phyloP scores from a whole-genome alignment of 805 yeast genomes.

The Nakazawaea pomicola region DNA sequence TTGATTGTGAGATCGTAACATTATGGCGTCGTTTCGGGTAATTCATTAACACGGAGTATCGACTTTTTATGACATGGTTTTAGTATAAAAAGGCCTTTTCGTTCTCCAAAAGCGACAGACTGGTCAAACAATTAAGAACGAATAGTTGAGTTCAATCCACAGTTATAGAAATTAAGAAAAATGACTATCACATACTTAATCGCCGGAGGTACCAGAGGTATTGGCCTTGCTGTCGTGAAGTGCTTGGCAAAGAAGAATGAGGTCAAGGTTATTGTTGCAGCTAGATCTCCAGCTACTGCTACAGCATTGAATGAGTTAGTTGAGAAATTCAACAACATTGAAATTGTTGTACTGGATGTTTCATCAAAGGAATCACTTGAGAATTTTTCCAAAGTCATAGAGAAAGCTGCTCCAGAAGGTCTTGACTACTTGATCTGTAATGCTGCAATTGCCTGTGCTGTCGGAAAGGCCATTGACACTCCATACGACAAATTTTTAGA shows the following conservation, averaged over 20 bases:
- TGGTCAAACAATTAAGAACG: too few species aligned
- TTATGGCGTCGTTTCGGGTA: too few species aligned
- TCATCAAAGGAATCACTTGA: conserved; percentile 9
- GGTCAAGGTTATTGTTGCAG: conserved; percentile 20
- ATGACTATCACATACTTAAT: conserved; percentile 22
- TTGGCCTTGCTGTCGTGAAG: conserved; percentile 30
- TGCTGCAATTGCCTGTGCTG: conserved; percentile 5
- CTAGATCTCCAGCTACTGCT: conserved; percentile 3
- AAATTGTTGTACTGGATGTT: conserved; percentile 12
- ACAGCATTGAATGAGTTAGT: neutral
- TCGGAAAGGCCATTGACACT: conserved; percentile 1
- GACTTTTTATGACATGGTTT: too few species aligned
- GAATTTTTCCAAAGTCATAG: conserved; percentile 1
- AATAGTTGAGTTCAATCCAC: too few species aligned
- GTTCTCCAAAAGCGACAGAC: too few species aligned
- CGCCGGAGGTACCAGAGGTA: conserved; percentile 41
- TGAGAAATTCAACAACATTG: conserved; percentile 1
- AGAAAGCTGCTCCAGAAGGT: conserved; percentile 8
- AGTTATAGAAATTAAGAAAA: too few species aligned
- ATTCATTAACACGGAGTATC: too few species aligned
- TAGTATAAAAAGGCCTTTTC: too few species aligned
- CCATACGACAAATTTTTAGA: conserved; percentile 33
- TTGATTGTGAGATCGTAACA: too few species aligned
- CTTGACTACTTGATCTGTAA: conserved; percentile 10
- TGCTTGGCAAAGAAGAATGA: conserved; percentile 19